Evolutionary conservation across 768 basidiomycete species (phyloP).

Genomic region (Fistulinella prunicolor): DNA sequence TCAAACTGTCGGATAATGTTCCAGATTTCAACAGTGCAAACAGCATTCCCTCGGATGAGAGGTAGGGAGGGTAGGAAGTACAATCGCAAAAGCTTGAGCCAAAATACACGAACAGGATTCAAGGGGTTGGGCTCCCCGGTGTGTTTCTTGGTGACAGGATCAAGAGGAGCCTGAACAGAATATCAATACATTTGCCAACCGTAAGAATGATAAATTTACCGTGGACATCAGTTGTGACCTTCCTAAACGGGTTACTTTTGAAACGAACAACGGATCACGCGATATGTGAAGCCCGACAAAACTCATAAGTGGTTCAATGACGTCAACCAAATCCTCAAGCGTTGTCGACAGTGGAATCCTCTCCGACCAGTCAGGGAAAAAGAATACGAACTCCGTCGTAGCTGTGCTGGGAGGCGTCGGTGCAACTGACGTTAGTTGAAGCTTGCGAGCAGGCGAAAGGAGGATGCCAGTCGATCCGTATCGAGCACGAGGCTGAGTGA

Average conservation of each 20-base stretch:
- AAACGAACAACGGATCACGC: slow-evolving; percentile 72
- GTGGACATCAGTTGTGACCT: slow-evolving; percentile 58
- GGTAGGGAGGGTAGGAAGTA: slow-evolving; percentile 87
- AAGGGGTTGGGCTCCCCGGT: slow-evolving; percentile 51
- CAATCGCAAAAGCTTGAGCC: slow-evolving; percentile 76
- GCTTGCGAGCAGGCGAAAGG: slow-evolving; percentile 54
- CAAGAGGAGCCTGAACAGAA: slow-evolving; percentile 41
- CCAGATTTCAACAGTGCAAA: slow-evolving; percentile 92
- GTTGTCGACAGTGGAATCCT: slow-evolving; percentile 62
- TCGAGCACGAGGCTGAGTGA: slow-evolving; percentile 59
- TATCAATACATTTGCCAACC: slow-evolving; percentile 4
- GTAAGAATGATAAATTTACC: slow-evolving; percentile 33
- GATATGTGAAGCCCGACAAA: slow-evolving; percentile 81
- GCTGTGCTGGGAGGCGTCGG: slow-evolving; percentile 80
- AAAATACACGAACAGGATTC: slow-evolving; percentile 69
- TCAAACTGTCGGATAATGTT: slow-evolving; percentile 79
- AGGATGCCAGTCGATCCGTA: slow-evolving; percentile 58
- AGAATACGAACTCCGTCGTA: slow-evolving; percentile 80
- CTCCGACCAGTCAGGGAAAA: slow-evolving; percentile 82
- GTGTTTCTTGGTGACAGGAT: slow-evolving; percentile 61
- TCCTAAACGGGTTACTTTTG: slow-evolving; percentile 78
- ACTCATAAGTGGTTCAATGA: slow-evolving; percentile 75
- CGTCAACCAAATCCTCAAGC: slow-evolving; percentile 66
- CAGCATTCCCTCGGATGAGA: slow-evolving; percentile 80
- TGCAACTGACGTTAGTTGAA: slow-evolving; percentile 68